phyloP scores from a whole-genome alignment of 192 early-diverging fungal genomes.

The Entomortierella beljakovae region DNA sequence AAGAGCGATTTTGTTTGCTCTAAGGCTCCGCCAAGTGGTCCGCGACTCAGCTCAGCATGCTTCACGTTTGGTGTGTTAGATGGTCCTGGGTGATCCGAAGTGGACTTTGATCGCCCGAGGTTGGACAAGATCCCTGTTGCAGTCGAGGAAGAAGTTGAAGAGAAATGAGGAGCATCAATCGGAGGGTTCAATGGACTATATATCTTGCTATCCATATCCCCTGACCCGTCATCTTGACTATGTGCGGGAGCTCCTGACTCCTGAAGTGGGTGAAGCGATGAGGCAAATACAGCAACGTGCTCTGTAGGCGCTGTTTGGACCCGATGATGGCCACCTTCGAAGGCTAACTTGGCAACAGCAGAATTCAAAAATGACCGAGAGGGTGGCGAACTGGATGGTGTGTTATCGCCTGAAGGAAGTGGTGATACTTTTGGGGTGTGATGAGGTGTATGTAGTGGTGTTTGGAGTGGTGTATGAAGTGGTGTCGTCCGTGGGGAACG shows the following conservation, averaged over 20 bases:
- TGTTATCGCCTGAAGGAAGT: constrained; percentile 45
- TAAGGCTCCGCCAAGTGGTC: constrained; percentile 33
- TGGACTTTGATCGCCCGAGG: constrained; percentile 45
- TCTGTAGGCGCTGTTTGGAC: constrained; percentile 47
- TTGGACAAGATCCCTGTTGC: constrained; percentile 10
- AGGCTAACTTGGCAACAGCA: constrained; percentile 20
- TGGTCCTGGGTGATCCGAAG: constrained; percentile 24
- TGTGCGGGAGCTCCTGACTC: constrained; percentile 17
- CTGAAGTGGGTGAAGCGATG: constrained; percentile 39
- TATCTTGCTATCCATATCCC: constrained; percentile 19
- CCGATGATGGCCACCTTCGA: constrained; percentile 46
- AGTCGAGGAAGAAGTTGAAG: constrained; percentile 12
- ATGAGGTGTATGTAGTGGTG: constrained; percentile 38
- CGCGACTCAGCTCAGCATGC: constrained; percentile 45
- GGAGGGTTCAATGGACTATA: not conserved
- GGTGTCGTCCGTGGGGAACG: constrained; percentile 40
- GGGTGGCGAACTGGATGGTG: constrained; percentile 49
- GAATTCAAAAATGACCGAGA: constrained; percentile 33
- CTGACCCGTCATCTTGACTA: constrained; percentile 39
- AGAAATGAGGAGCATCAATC: not conserved
- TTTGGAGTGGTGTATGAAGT: constrained; percentile 37
- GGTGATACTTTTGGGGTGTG: constrained; percentile 46
- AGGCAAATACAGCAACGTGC: constrained; percentile 43
- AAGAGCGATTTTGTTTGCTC: constrained; percentile 51
- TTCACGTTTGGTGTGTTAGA: constrained; percentile 29